A percentile compares a stretch with the other conserved stretches of the same genome.
These are phyloP conservation scores for Triticum monococcum DNA, from an alignment of 176 grass and related monocot genomes.

Conservation along the genomic window DNA sequence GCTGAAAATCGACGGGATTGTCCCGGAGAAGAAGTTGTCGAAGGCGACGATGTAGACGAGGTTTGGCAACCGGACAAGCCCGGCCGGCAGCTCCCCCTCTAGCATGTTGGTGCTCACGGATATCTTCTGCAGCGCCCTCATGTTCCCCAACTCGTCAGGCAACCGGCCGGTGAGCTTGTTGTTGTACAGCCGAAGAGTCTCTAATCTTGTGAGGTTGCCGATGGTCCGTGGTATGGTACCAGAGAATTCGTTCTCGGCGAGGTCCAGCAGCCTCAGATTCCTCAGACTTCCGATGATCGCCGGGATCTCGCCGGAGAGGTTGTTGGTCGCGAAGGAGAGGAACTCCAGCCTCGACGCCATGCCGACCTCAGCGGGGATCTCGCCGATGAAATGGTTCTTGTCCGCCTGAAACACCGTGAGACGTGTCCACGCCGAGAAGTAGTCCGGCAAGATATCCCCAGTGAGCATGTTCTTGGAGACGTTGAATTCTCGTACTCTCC, in stretches of 20 bases:
- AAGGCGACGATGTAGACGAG: conserved; percentile 20
- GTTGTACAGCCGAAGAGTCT: conserved; percentile 38
- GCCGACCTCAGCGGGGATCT: conserved; percentile 43
- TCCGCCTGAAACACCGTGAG: conserved; percentile 68
- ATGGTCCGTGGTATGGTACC: conserved; percentile 46
- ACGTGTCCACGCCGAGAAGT: conserved; percentile 57
- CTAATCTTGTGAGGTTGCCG: conserved; percentile 52
- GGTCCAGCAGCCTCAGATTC: conserved; percentile 44
- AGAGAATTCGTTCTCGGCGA: conserved; percentile 44
- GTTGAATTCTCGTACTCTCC: conserved; percentile 50
- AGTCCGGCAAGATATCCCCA: conserved; percentile 43
- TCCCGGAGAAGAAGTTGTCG: neutral
- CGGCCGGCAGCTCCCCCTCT: conserved; percentile 53
- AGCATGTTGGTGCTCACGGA: conserved; percentile 57
- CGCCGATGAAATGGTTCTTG: conserved; percentile 47
- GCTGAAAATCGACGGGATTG: neutral
- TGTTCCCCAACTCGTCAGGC: conserved; percentile 59
- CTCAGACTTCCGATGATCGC: conserved; percentile 49
- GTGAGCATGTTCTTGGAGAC: conserved; percentile 70
- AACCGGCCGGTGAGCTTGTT: conserved; percentile 62
- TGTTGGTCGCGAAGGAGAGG: conserved; percentile 49
- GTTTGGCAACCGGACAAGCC: conserved; percentile 40
- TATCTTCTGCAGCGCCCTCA: conserved; percentile 44
- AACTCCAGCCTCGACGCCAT: conserved; percentile 38
- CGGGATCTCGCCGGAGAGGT: conserved; percentile 55